A percentile compares a stretch with the other conserved stretches of the same genome.
These are phyloP conservation scores for Schizothecium vesticola DNA, from an alignment of 495 filamentous ascomycete species.

Conservation along the genomic window DNA sequence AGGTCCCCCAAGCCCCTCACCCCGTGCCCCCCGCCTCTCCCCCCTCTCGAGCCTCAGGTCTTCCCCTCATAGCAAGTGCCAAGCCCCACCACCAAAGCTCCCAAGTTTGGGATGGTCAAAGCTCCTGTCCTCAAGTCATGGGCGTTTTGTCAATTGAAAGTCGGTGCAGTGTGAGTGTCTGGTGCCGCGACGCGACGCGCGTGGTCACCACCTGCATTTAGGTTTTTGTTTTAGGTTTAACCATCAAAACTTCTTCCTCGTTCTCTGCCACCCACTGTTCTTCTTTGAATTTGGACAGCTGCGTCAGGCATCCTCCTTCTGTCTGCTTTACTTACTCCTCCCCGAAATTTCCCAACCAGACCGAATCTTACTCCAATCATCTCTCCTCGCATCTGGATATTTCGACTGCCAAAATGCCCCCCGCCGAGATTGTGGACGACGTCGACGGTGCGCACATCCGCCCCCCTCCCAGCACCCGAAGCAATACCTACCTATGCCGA, in stretches of 20 bases:
- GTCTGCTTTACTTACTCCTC: not conserved
- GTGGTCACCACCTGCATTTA: not conserved
- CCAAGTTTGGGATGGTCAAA: not conserved
- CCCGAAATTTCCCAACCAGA: not conserved
- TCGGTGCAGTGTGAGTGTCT: no score
- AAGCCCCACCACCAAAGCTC: not conserved
- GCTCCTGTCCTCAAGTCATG: not conserved
- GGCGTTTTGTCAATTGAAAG: no score
- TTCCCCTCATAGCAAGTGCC: not conserved
- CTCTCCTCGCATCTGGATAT: not conserved
- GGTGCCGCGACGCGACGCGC: not conserved
- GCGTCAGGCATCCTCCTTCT: not conserved
- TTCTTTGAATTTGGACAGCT: not conserved
- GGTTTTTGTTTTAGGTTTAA: not conserved
- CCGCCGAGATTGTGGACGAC: constrained; percentile 46
- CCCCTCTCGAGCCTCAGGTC: not conserved
- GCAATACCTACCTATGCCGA: not conserved
- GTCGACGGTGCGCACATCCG: constrained; percentile 40
- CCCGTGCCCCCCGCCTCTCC: not conserved
- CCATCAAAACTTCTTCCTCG: not conserved
- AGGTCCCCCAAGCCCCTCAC: not conserved
- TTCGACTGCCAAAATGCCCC: constrained; percentile 32
- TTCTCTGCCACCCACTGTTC: not conserved
- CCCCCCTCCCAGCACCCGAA: not conserved
- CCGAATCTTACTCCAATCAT: not conserved